Evolutionary conservation across 1,284 basidiomycete genomes (phyloP).

Genomic region (Coriolopsis trogii): DNA sequence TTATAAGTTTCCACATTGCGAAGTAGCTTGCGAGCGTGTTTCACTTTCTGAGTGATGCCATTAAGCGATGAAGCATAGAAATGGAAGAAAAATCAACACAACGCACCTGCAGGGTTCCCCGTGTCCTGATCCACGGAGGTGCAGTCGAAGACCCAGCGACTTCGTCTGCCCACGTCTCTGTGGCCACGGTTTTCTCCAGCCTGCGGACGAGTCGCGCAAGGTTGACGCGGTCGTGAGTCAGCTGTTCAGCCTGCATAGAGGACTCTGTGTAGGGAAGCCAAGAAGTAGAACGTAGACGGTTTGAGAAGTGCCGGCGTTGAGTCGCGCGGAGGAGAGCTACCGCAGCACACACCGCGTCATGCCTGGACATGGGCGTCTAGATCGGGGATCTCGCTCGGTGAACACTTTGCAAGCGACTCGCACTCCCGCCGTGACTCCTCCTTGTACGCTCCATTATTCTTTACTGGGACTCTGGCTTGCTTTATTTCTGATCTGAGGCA

Average conservation of each 20-base stretch:
- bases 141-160: slow-evolving; percentile 26
- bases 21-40: slow-evolving; percentile 60
- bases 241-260: slow-evolving; percentile 38
- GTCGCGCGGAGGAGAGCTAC: background rate
- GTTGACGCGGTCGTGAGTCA: slow-evolving; percentile 69
- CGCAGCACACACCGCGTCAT: background rate
- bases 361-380: too few relatives aligned
- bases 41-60: slow-evolving; percentile 55
- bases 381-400: background rate
- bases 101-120: slow-evolving; percentile 59
- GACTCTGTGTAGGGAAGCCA: background rate
- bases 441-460: background rate
- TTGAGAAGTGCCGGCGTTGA: background rate
- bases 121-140: slow-evolving; percentile 59
- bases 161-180: slow-evolving; percentile 50
- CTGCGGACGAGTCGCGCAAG: slow-evolving; percentile 60
- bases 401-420: background rate
- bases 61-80: background rate
- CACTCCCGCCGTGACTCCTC: background rate
- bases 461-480: background rate
- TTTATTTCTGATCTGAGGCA: background rate
- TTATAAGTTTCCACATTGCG: slow-evolving; percentile 57
- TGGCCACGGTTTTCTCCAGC: slow-evolving; percentile 58
- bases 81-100: background rate
- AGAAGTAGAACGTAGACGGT: background rate